These are phyloP conservation scores for Sisymbrium altissimum DNA, from an alignment of 345 rosid species.

Conservation along the genomic window DNA sequence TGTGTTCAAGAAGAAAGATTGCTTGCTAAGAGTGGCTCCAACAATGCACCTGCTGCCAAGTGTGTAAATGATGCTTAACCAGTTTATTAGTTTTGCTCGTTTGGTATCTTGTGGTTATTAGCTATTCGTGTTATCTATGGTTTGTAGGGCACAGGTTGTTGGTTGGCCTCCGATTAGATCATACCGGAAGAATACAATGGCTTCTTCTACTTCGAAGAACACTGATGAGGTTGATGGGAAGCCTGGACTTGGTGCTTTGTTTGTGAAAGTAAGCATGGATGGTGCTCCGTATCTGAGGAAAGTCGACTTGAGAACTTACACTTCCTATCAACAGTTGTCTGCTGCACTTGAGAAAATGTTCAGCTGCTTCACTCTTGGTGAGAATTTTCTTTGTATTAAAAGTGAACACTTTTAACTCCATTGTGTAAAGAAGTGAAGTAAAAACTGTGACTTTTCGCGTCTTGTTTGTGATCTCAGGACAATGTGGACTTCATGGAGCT, in stretches of 20 bases:
- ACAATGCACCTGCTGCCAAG: constrained; percentile 72
- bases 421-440: background rate
- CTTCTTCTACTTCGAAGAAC: constrained; percentile 59
- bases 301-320: constrained; percentile 72
- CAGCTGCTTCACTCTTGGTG: constrained; percentile 86
- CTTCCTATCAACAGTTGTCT: constrained; percentile 68
- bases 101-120: constrained; percentile 7
- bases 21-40: constrained; percentile 29
- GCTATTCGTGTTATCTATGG: background rate
- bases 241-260: constrained; percentile 64
- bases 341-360: constrained; percentile 93
- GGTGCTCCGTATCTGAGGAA: constrained; percentile 94
- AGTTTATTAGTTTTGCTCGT: background rate
- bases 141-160: constrained; percentile 81
- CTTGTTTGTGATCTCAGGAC: constrained; percentile 45
- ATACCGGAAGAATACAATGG: constrained; percentile 72
- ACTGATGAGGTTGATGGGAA: constrained; percentile 88
- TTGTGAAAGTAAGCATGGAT: constrained; percentile 92
- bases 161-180: constrained; percentile 97
- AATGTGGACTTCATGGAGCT: constrained; percentile 64
- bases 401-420: background rate
- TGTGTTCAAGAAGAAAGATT: constrained; percentile 42
- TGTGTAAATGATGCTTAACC: constrained; percentile 29
- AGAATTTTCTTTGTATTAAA: constrained; percentile 8
- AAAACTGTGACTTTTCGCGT: background rate